These are phyloP conservation scores for Antitrichia curtipendula DNA, from an alignment of 225 moss, liverwort and hornwort genomes.

Conservation along the genomic window DNA sequence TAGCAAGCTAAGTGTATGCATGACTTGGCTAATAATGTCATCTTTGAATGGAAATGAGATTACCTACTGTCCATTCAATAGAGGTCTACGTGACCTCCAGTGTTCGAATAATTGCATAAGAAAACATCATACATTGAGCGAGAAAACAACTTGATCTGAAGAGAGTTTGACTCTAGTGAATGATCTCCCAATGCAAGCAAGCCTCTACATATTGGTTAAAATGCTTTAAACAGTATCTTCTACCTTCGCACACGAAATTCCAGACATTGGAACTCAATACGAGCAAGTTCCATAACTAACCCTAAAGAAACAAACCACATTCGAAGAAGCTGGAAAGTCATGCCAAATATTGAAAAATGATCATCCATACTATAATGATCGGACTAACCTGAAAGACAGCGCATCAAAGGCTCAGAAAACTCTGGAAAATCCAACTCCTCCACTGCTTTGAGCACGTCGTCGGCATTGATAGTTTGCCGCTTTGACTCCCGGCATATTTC, in stretches of 20 bases:
- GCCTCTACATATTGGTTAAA: background rate
- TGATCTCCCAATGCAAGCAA: background rate
- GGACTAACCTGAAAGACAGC: constrained; percentile 29
- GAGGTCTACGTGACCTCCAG: background rate
- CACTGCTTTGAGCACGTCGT: constrained; percentile 85
- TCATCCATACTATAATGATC: background rate
- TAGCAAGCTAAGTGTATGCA: background rate
- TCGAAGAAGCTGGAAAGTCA: background rate
- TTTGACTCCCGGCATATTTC: constrained; percentile 92
- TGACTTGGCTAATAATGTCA: background rate
- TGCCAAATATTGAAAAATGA: background rate
- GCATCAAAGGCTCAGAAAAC: constrained; percentile 60
- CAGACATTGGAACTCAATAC: background rate
- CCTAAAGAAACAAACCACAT: background rate
- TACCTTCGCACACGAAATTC: background rate
- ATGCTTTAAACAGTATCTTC: background rate
- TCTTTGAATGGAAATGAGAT: background rate
- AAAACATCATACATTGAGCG: background rate
- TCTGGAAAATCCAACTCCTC: constrained; percentile 89
- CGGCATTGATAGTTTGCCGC: constrained; percentile 84
- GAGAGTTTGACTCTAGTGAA: background rate
- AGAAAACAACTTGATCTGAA: background rate
- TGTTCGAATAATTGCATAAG: background rate
- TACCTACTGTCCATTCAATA: background rate
- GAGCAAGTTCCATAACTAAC: background rate